phyloP scores from a whole-genome alignment of 129 eudicot species.

The Flaveria linearis region DNA sequence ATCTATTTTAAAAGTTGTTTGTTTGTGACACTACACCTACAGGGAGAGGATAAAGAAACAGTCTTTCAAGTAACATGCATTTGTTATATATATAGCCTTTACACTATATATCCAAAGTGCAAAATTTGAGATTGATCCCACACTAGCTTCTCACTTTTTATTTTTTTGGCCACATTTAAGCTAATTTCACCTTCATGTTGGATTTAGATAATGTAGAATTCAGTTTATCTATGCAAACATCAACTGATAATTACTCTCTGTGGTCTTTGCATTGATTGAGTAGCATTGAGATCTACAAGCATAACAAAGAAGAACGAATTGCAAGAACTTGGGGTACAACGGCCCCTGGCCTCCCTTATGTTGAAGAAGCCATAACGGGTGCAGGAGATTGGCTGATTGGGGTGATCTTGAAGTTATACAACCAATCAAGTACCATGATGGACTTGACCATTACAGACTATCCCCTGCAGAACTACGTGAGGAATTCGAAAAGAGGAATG shows the following conservation, averaged over 20 bases:
- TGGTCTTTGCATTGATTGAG: background rate
- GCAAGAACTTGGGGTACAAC: constrained; percentile 99
- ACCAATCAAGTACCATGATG: constrained; percentile 85
- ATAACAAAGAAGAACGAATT: constrained; percentile 89
- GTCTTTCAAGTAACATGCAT: too few relatives aligned
- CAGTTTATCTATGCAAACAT: background rate
- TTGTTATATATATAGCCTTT: too few relatives aligned
- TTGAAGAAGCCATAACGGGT: constrained; percentile 67
- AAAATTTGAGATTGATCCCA: too few relatives aligned
- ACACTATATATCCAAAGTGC: too few relatives aligned
- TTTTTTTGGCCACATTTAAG: too few relatives aligned
- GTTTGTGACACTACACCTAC: background rate
- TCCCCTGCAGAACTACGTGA: constrained; percentile 83
- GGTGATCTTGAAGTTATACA: constrained; percentile 89
- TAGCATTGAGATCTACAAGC: constrained; percentile 97
- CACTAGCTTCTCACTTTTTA: too few relatives aligned
- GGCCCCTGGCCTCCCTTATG: constrained; percentile 94
- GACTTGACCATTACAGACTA: constrained; percentile 73
- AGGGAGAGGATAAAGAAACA: too few relatives aligned
- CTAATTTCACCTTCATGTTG: background rate
- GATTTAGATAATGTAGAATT: background rate
- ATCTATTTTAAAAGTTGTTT: background rate
- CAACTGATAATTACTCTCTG: background rate
- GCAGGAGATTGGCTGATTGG: constrained; percentile 95
- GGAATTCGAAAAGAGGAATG: constrained; percentile 79